Conservation (phyloP, 2,329 filamentous ascomycete genomes). For the Penicillium sp. region DNA sequence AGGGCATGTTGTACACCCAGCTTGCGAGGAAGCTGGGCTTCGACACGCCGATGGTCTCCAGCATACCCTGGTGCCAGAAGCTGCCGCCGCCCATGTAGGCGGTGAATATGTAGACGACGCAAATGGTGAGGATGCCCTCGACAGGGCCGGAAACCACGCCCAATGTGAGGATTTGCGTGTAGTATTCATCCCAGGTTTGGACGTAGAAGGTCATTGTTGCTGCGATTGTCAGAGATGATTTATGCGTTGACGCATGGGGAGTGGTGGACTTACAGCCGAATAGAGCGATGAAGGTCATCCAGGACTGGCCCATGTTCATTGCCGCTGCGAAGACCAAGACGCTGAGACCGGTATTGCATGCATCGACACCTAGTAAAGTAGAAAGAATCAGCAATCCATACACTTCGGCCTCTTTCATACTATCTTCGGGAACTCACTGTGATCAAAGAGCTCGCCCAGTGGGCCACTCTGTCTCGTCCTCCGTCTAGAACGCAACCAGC, state of each 20-base stretch:
- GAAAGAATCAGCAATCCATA: neutral
- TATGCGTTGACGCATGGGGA: neutral
- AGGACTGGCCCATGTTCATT: slow-evolving; percentile 90
- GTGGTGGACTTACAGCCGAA: slow-evolving; percentile 67
- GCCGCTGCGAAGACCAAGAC: slow-evolving; percentile 86
- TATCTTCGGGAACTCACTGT: slow-evolving; percentile 55
- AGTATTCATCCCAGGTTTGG: slow-evolving; percentile 99
- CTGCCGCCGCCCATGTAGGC: slow-evolving; percentile 81
- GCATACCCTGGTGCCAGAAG: slow-evolving; percentile 87
- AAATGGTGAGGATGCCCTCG: slow-evolving; percentile 84
- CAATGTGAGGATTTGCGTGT: slow-evolving; percentile 91
- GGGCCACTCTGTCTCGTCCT: slow-evolving; percentile 90
- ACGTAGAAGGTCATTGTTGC: slow-evolving; percentile 95
- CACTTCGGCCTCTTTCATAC: neutral
- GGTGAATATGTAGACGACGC: slow-evolving; percentile 77
- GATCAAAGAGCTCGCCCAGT: slow-evolving; percentile 93
- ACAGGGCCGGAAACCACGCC: slow-evolving; percentile 92
- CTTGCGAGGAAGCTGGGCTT: slow-evolving; percentile 63
- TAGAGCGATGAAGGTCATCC: slow-evolving; percentile 78
- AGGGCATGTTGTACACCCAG: slow-evolving; percentile 73
- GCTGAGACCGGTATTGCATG: slow-evolving; percentile 91
- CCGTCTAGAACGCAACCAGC: slow-evolving; percentile 51
- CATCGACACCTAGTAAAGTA: slow-evolving; percentile 66
- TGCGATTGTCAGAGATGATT: slow-evolving; percentile 33
- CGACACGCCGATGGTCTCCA: slow-evolving; percentile 68